Percentiles rank a stretch among this genome's conserved stretches.
These are phyloP conservation scores for Lithocarpus polystachyus DNA, from an alignment of 306 rosid species.

Conservation along the genomic window DNA sequence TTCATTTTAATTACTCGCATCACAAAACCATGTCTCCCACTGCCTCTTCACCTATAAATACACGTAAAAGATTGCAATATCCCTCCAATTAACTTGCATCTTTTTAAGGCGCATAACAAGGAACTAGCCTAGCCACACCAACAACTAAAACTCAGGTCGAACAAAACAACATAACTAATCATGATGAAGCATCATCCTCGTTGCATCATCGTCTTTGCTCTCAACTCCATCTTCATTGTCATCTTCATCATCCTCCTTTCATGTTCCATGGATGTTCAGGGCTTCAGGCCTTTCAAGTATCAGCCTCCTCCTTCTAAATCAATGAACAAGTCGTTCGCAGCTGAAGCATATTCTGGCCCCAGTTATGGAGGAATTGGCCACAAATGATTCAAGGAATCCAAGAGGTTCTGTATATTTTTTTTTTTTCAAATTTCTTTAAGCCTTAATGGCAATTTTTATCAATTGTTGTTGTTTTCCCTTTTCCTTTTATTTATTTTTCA, in stretches of 20 bases:
- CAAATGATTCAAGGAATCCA: not conserved
- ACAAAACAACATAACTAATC: not conserved
- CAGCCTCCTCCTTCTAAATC: slow-evolving; percentile 1
- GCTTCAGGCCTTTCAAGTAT: slow-evolving; percentile 33
- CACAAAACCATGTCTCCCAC: not conserved
- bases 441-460: not conserved
- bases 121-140: not conserved
- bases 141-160: not conserved
- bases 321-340: slow-evolving; percentile 17
- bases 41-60: slow-evolving; percentile 1
- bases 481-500: not conserved
- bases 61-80: not conserved
- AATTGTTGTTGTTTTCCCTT: not conserved
- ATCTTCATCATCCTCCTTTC: slow-evolving; percentile 29
- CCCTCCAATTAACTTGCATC: not conserved
- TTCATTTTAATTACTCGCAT: not conserved
- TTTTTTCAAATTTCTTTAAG: not conserved
- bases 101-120: not conserved
- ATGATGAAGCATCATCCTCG: slow-evolving; percentile 20
- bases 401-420: not conserved
- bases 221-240: not conserved
- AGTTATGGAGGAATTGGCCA: slow-evolving; percentile 43
- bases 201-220: not conserved
- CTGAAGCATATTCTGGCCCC: slow-evolving; percentile 60
- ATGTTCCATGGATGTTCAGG: slow-evolving; percentile 28